Conservation (phyloP, 2,329 filamentous ascomycete species). For the Aspergillus sp. region DNA sequence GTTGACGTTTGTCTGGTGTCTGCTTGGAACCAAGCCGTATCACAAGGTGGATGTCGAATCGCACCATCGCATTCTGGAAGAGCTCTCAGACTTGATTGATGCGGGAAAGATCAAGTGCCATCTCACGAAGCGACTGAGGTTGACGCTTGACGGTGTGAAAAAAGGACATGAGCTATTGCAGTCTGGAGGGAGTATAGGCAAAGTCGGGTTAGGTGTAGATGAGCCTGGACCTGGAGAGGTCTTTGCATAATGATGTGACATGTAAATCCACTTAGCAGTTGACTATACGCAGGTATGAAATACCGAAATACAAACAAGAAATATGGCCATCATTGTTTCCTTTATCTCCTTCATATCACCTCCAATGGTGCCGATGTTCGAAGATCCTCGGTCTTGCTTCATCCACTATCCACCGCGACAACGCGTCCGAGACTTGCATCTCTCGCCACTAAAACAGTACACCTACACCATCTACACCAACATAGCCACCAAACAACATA, state of each 20-base stretch:
- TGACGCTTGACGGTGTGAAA: slow-evolving; percentile 40
- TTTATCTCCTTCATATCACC: too few relatives aligned
- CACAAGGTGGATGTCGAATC: slow-evolving; percentile 43
- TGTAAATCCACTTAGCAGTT: too few relatives aligned
- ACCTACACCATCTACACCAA: too few relatives aligned
- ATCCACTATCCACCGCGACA: too few relatives aligned
- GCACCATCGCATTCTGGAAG: slow-evolving; percentile 44
- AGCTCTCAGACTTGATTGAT: slow-evolving; percentile 31
- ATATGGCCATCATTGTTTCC: too few relatives aligned
- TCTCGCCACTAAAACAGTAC: too few relatives aligned
- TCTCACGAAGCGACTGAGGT: not conserved
- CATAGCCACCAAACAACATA: too few relatives aligned
- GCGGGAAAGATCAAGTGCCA: not conserved
- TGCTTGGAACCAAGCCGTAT: slow-evolving; percentile 46
- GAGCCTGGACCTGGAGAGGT: not conserved
- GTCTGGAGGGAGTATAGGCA: slow-evolving; percentile 35
- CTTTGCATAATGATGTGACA: not conserved
- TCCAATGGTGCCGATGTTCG: too few relatives aligned
- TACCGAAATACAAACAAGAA: too few relatives aligned
- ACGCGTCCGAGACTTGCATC: too few relatives aligned
- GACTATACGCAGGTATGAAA: too few relatives aligned
- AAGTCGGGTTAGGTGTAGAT: not conserved
- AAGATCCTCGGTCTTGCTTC: too few relatives aligned
- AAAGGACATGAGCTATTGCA: slow-evolving; percentile 46
- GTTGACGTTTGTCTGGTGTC: slow-evolving; percentile 46